Base-by-base conservation (phyloP, 768 basidiomycete species). In the Hypholoma fasciculare region DNA sequence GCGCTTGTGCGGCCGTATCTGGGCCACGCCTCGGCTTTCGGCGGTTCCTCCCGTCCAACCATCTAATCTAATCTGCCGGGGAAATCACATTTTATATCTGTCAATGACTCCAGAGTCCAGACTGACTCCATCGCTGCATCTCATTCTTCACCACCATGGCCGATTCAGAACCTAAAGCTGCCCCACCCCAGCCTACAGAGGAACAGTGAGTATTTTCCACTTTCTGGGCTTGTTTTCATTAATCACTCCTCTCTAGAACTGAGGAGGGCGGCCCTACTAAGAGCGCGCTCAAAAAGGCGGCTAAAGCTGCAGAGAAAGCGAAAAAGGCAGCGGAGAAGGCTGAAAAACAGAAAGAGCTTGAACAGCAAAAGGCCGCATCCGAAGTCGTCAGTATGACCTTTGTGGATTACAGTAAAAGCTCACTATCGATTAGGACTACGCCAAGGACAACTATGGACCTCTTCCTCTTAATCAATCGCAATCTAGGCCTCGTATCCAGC, bases 401-500 rank as follows among this genome's bases (percentile, higher is more conserved):
- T 66, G 30, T 58, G 38, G 49, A 61, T 37, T 43, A 26, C 40
- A 47, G 61, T 47, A 27, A 54, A 36, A 63, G 48, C 55, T 49
- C 52, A 37, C 49, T 52, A 47, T 56, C 53, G 27, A 52, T 56
- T 47, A 94, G 92, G 94, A 96, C 69, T 89, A 76, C 69, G 87
- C 94, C 2, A 73, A 74, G 36, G 82, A 86, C 47, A 90, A 85
- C 73, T 99, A 98, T 71, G 97, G 97, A 50, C 79, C 82, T 59
- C 81, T 95, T 14, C 93, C 96, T 38, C 76, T 98, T 46, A 90
- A 98, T 76, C 93, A 97, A 74, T 98, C 96, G 23, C 89, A 93
- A 71, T 82, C 87, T 36, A 87, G 94, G 49, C 78, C 84, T 8
- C 76, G 81, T 51, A 79, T 81, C 57, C 69, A 79, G 57, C 85